Evolutionary conservation across 2,329 filamentous ascomycete genomes (phyloP).

Genomic region (Fusarium pseudoanthophilum): DNA sequence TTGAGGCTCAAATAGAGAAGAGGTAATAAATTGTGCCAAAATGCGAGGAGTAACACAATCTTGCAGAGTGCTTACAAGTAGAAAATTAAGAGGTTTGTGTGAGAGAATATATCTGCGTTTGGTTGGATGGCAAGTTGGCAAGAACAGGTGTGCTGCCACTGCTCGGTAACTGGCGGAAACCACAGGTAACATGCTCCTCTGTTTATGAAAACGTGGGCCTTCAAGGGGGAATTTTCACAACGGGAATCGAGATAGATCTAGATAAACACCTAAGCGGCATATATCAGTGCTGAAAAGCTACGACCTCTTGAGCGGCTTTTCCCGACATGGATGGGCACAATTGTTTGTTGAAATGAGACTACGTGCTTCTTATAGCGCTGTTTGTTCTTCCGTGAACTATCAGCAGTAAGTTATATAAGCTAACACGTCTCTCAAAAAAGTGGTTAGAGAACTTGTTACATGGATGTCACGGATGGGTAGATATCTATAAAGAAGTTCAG

Average conservation of each 20-base stretch:
- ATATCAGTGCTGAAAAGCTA: neutral
- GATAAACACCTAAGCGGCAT: neutral
- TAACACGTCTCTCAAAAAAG: neutral
- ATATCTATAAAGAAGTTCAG: too few relatives aligned
- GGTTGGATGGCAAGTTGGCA: neutral
- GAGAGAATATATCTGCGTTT: neutral
- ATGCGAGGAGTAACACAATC: neutral
- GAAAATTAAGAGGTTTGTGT: neutral
- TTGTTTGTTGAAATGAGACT: neutral
- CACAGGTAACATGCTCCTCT: neutral
- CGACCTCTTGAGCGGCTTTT: neutral
- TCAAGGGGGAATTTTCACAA: neutral
- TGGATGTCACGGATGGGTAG: neutral
- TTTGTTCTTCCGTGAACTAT: neutral
- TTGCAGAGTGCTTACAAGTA: neutral
- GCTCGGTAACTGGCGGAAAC: neutral
- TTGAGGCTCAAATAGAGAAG: neutral
- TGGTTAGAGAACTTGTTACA: neutral
- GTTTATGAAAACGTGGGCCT: neutral
- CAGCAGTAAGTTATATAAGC: neutral
- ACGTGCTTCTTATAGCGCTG: too few relatives aligned
- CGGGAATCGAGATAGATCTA: neutral
- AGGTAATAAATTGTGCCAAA: neutral
- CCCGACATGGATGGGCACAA: neutral
- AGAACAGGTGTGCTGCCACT: neutral